phyloP scores from a whole-genome alignment of 75 land plant species.

The Pinus albicaulis region DNA sequence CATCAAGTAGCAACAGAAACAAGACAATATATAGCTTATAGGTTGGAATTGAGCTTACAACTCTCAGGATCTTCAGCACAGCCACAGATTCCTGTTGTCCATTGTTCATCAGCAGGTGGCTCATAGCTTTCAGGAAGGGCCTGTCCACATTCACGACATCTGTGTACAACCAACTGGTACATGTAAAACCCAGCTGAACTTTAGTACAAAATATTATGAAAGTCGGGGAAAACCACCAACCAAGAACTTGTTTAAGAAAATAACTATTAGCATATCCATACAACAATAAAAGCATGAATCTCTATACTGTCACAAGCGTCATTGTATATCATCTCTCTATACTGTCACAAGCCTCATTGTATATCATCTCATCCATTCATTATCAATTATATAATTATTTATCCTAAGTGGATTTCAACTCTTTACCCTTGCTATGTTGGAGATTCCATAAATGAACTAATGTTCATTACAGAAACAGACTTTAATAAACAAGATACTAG shows the following conservation, averaged over 20 bases:
- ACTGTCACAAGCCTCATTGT: too few species aligned
- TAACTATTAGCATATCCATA: background rate
- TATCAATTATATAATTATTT: too few species aligned
- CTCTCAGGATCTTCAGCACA: conserved; percentile 76
- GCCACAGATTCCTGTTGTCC: conserved; percentile 92
- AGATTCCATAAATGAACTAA: too few species aligned
- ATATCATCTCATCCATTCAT: too few species aligned
- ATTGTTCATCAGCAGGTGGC: conserved; percentile 81
- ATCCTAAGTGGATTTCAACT: too few species aligned
- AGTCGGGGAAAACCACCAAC: background rate
- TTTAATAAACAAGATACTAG: too few species aligned
- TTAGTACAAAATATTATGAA: background rate
- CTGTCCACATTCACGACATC: conserved; percentile 85
- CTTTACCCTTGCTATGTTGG: too few species aligned
- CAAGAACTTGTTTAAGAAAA: background rate
- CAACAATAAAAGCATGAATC: background rate
- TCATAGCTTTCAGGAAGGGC: conserved; percentile 80
- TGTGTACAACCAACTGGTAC: conserved; percentile 67
- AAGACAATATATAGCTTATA: background rate
- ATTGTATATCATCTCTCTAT: too few species aligned
- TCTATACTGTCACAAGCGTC: too few species aligned
- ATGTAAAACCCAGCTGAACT: conserved; percentile 3
- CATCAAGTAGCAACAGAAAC: background rate
- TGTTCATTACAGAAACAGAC: too few species aligned
- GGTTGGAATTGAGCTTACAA: conserved; percentile 47